Base-by-base conservation (phyloP, 2,329 filamentous ascomycete genomes). In the Apiospora pterosperma region DNA sequence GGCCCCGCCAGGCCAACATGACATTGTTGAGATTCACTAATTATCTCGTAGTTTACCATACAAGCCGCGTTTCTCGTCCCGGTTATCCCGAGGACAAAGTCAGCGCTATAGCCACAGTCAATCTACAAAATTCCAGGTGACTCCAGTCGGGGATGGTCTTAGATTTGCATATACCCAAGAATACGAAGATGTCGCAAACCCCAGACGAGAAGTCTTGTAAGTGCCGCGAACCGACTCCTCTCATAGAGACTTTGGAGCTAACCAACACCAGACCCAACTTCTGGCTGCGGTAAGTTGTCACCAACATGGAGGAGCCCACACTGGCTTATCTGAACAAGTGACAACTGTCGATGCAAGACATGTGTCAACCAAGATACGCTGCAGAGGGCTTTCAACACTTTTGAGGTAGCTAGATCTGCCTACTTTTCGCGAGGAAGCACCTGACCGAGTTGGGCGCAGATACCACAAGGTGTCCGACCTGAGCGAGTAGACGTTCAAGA, bases 351-450 rank as follows among this genome's bases (percentile, higher is more conserved):
- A 65, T 94, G 91, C 73, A 70, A 76, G 1, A 75, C 79, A 66
- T 93, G 91, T 73, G 82, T 91, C 28, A 89, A 93, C 75, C 85
- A 85, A 64, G 85, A 88, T 66, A 94, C 91, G 5, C 87, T 83
- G 75, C 91, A 94, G 76, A 81, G 90, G 31, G 84, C 85, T 61
- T 81, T 91, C 63, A 84, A 92, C 71, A 92, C 88, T 0, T 92
- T 92, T 70, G 81, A 84, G 64, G 87, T 64, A 7, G 8, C 2
- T 23, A 55, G 39, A 36, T 42, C 67, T 60, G 61, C 67, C 67
- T 21, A 8, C 2, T 4, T 8, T 19, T 21, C 16, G 5, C 6
- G 8, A 28, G 23, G n/a, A 39, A 31, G 16, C 21, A 31, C 61
- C n/a, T n/a, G 23, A 16, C n/a, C 21, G 11, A 42, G 58, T n/a